Conservation (phyloP, 768 basidiomycete genomes). For the Boletus bicolor region DNA sequence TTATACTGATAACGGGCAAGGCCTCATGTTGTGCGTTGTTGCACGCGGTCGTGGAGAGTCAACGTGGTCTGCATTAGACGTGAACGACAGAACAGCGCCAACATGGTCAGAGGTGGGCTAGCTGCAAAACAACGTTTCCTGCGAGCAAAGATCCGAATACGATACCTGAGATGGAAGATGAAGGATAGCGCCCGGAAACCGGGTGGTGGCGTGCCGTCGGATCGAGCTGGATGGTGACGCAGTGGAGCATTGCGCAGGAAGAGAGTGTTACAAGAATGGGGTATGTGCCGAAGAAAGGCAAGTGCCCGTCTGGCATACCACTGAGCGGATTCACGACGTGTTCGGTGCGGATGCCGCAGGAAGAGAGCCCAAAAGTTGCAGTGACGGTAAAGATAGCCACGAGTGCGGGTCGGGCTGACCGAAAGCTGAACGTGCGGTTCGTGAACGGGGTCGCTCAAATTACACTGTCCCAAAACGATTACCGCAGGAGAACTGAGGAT, state of each 20-base stretch:
- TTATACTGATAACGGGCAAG: constrained; percentile 1
- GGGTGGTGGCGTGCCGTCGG: constrained; percentile 5
- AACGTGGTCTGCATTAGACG: background rate
- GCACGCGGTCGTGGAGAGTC: background rate
- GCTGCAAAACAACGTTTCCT: background rate
- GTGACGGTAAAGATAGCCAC: background rate
- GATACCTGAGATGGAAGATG: constrained; percentile 4
- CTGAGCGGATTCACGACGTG: constrained; percentile 8
- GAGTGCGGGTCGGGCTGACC: constrained; percentile 1
- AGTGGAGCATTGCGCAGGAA: constrained; percentile 9
- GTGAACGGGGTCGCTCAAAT: constrained; percentile 1
- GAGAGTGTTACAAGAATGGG: constrained; percentile 19
- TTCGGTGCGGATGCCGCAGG: constrained; percentile 6
- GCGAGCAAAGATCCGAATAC: background rate
- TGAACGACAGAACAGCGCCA: background rate
- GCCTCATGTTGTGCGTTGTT: constrained; percentile 9
- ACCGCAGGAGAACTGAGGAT: constrained; percentile 16
- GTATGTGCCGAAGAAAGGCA: background rate
- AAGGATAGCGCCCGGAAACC: background rate
- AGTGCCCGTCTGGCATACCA: background rate
- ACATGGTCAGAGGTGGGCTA: background rate
- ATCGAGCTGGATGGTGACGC: constrained; percentile 2
- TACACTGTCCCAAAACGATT: background rate
- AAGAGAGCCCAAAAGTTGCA: background rate
- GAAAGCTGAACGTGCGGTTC: background rate